Evolutionary conservation across 805 yeast species (phyloP).

Genomic region (Schwanniomyces yamadae): DNA sequence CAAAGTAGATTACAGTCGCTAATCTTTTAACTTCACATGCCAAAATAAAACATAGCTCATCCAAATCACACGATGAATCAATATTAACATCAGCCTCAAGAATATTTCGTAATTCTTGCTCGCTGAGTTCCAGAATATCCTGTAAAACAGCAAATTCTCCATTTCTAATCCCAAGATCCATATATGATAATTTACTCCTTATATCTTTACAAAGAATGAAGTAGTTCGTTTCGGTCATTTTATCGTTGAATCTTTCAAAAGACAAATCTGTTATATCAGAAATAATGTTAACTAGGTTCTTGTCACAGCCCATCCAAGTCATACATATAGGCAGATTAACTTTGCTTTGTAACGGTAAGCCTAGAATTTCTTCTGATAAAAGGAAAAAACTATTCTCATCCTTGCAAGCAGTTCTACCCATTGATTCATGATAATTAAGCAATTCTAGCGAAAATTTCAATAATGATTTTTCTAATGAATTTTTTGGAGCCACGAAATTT

Average conservation of each 20-base stretch:
- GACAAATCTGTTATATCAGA: constrained; percentile 34
- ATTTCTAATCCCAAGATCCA: constrained; percentile 11
- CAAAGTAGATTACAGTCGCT: constrained; percentile 22
- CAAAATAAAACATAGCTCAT: constrained; percentile 26
- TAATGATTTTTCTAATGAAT: constrained; percentile 18
- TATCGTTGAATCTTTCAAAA: constrained; percentile 19
- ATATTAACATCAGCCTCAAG: constrained; percentile 8
- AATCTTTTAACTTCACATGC: constrained; percentile 27
- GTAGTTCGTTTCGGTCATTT: constrained; percentile 15
- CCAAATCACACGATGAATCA: constrained; percentile 5
- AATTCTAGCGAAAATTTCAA: constrained; percentile 23
- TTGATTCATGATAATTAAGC: constrained; percentile 24
- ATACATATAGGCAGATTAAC: constrained; percentile 7
- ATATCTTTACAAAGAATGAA: constrained; percentile 14
- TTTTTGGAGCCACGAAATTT: constrained; percentile 17
- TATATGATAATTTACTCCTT: constrained; percentile 12
- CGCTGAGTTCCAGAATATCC: not conserved
- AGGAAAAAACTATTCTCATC: constrained; percentile 22
- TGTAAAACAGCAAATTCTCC: not conserved
- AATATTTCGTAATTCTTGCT: no score
- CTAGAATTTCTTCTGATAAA: constrained; percentile 13
- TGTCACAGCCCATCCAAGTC: constrained; percentile 36
- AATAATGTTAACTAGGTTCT: constrained; percentile 20
- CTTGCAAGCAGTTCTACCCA: constrained; percentile 31
- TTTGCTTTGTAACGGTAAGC: not conserved